A percentile compares a stretch with the other conserved stretches of the same genome.
Conservation (phyloP, 2,329 filamentous ascomycete species). For the Verruconis gallopava region DNA sequence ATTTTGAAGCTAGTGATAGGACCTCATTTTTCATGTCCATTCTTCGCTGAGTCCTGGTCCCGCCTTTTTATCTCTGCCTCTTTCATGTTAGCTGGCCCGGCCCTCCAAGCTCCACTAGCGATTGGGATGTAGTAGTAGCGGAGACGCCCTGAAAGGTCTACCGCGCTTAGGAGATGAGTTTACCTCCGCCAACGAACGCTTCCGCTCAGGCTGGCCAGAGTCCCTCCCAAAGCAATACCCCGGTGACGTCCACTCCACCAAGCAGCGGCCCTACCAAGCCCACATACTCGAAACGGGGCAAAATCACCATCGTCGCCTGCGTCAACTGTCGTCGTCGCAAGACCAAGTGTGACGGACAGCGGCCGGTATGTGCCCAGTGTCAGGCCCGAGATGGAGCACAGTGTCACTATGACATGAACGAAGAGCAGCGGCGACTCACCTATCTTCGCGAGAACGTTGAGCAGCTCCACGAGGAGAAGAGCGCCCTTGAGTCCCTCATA, state of each 20-base stretch:
- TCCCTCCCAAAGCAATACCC: background rate
- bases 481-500: conserved; percentile 13
- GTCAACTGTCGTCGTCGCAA: conserved; percentile 15
- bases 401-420: conserved; percentile 17
- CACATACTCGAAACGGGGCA: conserved; percentile 11
- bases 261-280: conserved; percentile 6
- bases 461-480: conserved; percentile 14
- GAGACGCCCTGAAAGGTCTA: too few species aligned
- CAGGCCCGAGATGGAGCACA: conserved; percentile 11
- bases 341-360: conserved; percentile 17
- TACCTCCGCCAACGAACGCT: background rate
- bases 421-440: conserved; percentile 16
- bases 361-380: conserved; percentile 15
- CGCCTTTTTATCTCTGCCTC: too few species aligned
- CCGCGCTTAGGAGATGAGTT: background rate
- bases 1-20: too few species aligned
- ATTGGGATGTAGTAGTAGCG: too few species aligned
- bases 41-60: too few species aligned
- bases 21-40: too few species aligned
- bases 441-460: conserved; percentile 16
- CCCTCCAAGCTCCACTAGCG: too few species aligned
- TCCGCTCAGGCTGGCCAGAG: background rate
- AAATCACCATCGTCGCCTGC: conserved; percentile 17
- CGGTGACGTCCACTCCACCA: conserved; percentile 1
- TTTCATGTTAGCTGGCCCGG: too few species aligned